phyloP scores from a whole-genome alignment of 2,329 filamentous ascomycete species.

The Ceratocystis variospora region DNA sequence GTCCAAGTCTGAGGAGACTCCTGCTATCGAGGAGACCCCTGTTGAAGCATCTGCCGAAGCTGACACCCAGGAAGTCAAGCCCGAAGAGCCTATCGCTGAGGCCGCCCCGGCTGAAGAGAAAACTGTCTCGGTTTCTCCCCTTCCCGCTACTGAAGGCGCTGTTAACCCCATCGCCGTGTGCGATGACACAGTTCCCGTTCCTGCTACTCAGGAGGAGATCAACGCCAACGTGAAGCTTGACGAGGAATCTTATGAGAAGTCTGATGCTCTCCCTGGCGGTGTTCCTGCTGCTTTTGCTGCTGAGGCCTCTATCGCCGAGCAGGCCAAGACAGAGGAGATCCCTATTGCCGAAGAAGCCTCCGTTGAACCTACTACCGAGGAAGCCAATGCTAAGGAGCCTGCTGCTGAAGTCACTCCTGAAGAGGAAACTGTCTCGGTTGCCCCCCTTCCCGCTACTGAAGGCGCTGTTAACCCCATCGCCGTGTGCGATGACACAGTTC shows the following conservation, averaged over 20 bases:
- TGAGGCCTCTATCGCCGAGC: slow-evolving; percentile 46
- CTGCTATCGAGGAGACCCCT: background rate
- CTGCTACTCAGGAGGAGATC: slow-evolving; percentile 51
- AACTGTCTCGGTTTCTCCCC: slow-evolving; percentile 44
- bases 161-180: slow-evolving; percentile 70
- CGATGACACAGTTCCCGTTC: slow-evolving; percentile 70
- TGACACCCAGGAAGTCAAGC: no score
- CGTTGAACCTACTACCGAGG: slow-evolving; percentile 22
- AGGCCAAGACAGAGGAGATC: slow-evolving; percentile 63
- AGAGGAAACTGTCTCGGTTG: slow-evolving; percentile 40
- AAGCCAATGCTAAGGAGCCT: slow-evolving; percentile 3
- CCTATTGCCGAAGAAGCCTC: slow-evolving; percentile 49
- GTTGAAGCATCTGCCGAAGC: background rate
- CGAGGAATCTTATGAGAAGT: slow-evolving; percentile 74
- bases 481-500: slow-evolving; percentile 64
- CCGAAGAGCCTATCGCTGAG: slow-evolving; percentile 7
- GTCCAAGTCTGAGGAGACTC: slow-evolving; percentile 23
- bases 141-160: slow-evolving; percentile 47
- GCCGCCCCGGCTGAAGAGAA: slow-evolving; percentile 24
- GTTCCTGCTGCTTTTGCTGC: slow-evolving; percentile 56
- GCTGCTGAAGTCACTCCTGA: slow-evolving; percentile 12
- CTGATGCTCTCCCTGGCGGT: slow-evolving; percentile 46
- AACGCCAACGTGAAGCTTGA: slow-evolving; percentile 64
- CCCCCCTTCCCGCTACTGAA: slow-evolving; percentile 48
- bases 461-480: slow-evolving; percentile 65